Evolutionary conservation across 2,329 filamentous ascomycete genomes (phyloP).

Genomic region (Monilinia fructigena): DNA sequence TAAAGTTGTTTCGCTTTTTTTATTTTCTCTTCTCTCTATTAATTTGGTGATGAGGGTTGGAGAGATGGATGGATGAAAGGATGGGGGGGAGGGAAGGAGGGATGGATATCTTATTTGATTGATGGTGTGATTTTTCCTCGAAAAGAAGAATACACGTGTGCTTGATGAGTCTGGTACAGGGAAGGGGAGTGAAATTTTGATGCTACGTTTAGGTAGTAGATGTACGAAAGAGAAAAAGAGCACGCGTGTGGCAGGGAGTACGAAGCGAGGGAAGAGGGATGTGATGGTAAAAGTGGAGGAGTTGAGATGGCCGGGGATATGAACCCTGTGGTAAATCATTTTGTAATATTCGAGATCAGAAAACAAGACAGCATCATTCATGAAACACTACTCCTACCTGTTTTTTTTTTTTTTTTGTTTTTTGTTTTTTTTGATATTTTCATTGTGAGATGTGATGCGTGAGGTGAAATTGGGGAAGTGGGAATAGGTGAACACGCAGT

Average conservation of each 20-base stretch:
- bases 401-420: too few species aligned
- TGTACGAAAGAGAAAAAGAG: neutral
- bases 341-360: conserved; percentile 18
- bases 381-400: neutral
- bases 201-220: neutral
- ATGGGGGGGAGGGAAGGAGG: neutral
- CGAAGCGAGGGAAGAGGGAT: neutral
- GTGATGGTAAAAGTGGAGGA: too few species aligned
- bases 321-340: conserved; percentile 19
- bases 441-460: neutral
- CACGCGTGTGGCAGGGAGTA: neutral
- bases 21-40: conserved; percentile 20
- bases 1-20: conserved; percentile 20
- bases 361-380: conserved; percentile 16
- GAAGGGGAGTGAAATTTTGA: neutral
- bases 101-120: neutral
- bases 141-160: neutral
- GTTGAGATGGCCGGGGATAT: conserved; percentile 3
- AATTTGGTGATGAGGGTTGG: conserved; percentile 5
- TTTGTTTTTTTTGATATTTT: neutral
- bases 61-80: neutral
- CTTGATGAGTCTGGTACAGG: neutral
- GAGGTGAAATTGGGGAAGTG: neutral
- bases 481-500: neutral
- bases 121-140: neutral